Evolutionary conservation across 2,329 filamentous ascomycete genomes (phyloP).

Genomic region (Ophiostoma ips): DNA sequence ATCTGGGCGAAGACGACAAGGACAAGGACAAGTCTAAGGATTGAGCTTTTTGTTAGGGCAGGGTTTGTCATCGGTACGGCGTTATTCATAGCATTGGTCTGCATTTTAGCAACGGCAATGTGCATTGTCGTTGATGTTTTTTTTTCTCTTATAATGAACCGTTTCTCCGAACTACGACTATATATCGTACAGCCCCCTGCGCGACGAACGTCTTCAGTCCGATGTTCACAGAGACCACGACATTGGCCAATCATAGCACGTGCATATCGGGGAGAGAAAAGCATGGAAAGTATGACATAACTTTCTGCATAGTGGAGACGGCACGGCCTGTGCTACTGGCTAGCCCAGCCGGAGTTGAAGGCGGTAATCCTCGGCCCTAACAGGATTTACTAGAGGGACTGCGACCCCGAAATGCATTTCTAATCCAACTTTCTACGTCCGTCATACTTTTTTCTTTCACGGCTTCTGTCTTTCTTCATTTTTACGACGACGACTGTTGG

Average conservation of each 20-base stretch:
- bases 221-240: too few relatives aligned
- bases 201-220: too few relatives aligned
- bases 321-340: not conserved
- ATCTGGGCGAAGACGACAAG: not conserved
- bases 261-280: not conserved
- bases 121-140: too few relatives aligned
- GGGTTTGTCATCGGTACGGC: not conserved
- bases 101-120: not conserved
- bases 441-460: not conserved
- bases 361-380: constrained; percentile 9
- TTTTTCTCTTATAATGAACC: too few relatives aligned
- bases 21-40: not conserved
- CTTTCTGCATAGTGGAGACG: constrained; percentile 1
- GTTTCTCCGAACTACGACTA: too few relatives aligned
- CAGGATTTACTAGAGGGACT: not conserved
- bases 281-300: constrained; percentile 1
- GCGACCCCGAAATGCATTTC: constrained; percentile 7
- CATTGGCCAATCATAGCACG: constrained; percentile 7
- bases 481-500: not conserved
- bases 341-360: not conserved
- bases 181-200: too few relatives aligned
- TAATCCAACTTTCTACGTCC: constrained; percentile 3
- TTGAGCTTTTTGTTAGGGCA: not conserved
- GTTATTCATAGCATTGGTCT: not conserved
- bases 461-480: not conserved